phyloP scores from a whole-genome alignment of 345 rosid species.

The Linum lewisii region DNA sequence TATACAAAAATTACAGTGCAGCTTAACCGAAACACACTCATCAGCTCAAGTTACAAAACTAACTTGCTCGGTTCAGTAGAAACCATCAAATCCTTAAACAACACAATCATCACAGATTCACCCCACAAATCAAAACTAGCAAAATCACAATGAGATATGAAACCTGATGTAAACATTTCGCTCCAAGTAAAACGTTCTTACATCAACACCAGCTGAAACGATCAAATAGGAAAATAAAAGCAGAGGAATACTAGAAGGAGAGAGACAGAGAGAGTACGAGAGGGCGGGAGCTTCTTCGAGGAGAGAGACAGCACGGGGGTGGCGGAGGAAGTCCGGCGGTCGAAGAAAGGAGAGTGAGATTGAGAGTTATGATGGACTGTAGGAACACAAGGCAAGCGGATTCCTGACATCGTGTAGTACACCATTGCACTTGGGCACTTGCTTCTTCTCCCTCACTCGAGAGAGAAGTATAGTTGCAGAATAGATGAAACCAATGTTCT shows the following conservation, averaged over 20 bases:
- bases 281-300: constrained; percentile 36
- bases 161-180: too few species aligned
- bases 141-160: too few species aligned
- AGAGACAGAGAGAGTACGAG: constrained; percentile 33
- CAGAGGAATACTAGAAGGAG: neutral
- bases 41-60: neutral
- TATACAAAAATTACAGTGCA: neutral
- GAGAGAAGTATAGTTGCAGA: constrained; percentile 2
- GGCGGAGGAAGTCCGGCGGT: constrained; percentile 26
- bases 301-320: constrained; percentile 29
- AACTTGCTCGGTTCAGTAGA: too few species aligned
- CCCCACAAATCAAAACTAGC: neutral
- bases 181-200: too few species aligned
- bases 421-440: constrained; percentile 32
- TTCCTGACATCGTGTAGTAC: constrained; percentile 40
- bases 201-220: neutral
- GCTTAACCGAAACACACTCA: neutral
- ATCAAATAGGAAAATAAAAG: neutral
- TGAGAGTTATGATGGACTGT: constrained; percentile 23
- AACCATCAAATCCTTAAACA: too few species aligned
- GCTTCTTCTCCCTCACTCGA: neutral
- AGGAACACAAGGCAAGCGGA: constrained; percentile 38
- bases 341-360: constrained; percentile 32
- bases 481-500: neutral
- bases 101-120: too few species aligned